Evolutionary conservation across 1,284 basidiomycete species (phyloP).

Genomic region (Ganoderma meredithae): DNA sequence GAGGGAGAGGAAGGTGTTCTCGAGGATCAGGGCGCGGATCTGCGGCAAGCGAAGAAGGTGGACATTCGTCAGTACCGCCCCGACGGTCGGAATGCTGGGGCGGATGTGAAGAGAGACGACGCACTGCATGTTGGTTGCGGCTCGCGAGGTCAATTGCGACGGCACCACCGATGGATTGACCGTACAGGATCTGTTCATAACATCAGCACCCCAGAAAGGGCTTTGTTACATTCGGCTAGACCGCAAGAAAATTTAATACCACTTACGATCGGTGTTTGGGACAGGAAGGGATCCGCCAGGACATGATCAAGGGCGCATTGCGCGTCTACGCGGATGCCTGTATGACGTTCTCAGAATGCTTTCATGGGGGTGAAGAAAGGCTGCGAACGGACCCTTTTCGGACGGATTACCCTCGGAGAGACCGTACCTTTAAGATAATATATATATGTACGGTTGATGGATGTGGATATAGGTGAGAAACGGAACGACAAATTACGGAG

Average conservation of each 20-base stretch:
- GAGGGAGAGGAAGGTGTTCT: slow-evolving; percentile 92
- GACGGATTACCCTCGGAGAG: slow-evolving; percentile 83
- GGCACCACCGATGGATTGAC: slow-evolving; percentile 97
- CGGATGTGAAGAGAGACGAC: slow-evolving; percentile 23
- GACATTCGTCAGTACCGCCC: background rate
- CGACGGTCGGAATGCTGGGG: background rate
- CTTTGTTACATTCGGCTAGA: background rate
- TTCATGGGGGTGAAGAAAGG: background rate
- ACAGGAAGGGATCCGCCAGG: slow-evolving; percentile 70
- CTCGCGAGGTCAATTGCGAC: slow-evolving; percentile 90
- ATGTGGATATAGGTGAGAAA: background rate
- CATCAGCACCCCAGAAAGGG: background rate
- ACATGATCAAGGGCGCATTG: slow-evolving; percentile 85
- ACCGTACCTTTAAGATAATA: slow-evolving; percentile 67
- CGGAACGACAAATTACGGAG: background rate
- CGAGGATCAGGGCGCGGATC: slow-evolving; percentile 85
- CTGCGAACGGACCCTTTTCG: slow-evolving; percentile 69
- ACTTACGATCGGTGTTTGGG: slow-evolving; percentile 71
- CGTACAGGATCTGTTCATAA: slow-evolving; percentile 75
- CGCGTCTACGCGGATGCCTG: slow-evolving; percentile 83
- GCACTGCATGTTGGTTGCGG: slow-evolving; percentile 75
- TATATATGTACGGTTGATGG: background rate
- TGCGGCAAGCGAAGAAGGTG: slow-evolving; percentile 36
- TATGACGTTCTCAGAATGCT: slow-evolving; percentile 18
- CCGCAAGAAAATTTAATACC: slow-evolving; percentile 15